Evolutionary conservation across 2,329 filamentous ascomycete species (phyloP).

Genomic region (Alternaria sp.): DNA sequence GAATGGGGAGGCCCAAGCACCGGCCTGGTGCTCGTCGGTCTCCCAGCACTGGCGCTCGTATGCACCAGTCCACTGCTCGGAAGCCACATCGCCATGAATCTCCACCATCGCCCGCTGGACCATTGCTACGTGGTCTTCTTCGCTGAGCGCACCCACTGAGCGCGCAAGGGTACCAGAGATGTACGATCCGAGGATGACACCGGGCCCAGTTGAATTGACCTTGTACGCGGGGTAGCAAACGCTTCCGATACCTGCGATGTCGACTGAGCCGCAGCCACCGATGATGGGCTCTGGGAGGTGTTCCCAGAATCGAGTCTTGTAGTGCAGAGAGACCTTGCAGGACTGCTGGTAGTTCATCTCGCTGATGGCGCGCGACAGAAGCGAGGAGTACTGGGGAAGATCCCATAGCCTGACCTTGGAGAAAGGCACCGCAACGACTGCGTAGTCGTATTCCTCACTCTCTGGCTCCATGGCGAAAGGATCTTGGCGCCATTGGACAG

Average conservation of each 20-base stretch:
- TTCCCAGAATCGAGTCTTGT: constrained; percentile 68
- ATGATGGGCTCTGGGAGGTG: constrained; percentile 62
- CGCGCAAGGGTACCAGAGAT: constrained; percentile 54
- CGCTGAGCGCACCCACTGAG: constrained; percentile 57
- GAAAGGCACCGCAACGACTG: constrained; percentile 70
- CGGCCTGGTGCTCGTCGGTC: constrained; percentile 65
- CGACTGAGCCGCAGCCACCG: constrained; percentile 66
- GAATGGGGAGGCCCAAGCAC: constrained; percentile 66
- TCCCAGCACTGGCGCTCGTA: constrained; percentile 72
- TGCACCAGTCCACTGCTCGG: constrained; percentile 68
- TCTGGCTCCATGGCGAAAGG: constrained; percentile 52
- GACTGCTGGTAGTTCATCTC: constrained; percentile 58
- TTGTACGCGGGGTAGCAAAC: constrained; percentile 73
- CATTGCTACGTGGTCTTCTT: constrained; percentile 67
- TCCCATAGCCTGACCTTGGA: constrained; percentile 68
- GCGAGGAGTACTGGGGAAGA: constrained; percentile 60
- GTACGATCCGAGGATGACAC: constrained; percentile 68
- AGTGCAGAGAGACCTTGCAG: constrained; percentile 70
- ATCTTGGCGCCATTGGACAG: constrained; percentile 63
- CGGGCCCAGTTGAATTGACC: constrained; percentile 68
- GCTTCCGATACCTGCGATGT: constrained; percentile 66
- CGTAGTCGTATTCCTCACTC: constrained; percentile 67
- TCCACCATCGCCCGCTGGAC: constrained; percentile 70
- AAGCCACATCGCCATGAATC: constrained; percentile 67
- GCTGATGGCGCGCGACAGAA: constrained; percentile 56